Evolutionary conservation across 2,329 filamentous ascomycete species (phyloP), one percentile per base, ranked within the genome.

Genomic region (Epichloe coenophiala): DNA sequence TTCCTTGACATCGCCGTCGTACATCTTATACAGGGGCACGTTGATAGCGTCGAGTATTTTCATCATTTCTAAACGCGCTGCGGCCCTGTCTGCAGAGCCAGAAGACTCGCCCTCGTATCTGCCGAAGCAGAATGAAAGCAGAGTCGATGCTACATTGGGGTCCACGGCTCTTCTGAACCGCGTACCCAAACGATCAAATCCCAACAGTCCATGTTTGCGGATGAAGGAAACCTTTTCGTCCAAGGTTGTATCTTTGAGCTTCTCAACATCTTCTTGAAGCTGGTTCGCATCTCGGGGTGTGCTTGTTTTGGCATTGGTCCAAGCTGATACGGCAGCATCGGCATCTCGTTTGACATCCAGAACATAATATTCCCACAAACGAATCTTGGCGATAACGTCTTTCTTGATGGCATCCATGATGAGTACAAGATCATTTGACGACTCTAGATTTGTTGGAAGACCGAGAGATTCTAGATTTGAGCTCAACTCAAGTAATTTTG

Each of bases 281-380:
- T 52, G 56, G 5, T 53, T 21, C 4, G 63, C 61, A 11, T 72
- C 74, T 4, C 78, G 68, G 0, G 80, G 74, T 45, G 77, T 71
- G 12, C 71, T 73, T 45, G 76, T 69, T 45, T 80, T 69, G 19
- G 81, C 83, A 31, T 71, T 70, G 36, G 74, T 72, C 88, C 91
- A 97, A 1, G 82, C 76, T 42, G 85, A 75, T 2, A 93, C 66
- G 36, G 84, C 80, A 6, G 79, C 78, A 55, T 84, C 75, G 5
- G 81, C 76, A 61, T 91, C 80, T 33, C 78, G 73, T 51, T 91
- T 81, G 4, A 93, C 82, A 60, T 97, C 80, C 51, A 95, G 71
- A 15, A 85, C 81, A 63, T 96, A 98, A 70, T 84, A 98, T 63
- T 98, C 87, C 93, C 93, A 98, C 1, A 98, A 75, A 46, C 83